phyloP scores from a whole-genome alignment of 805 yeast species.

The Lipomyces sp. region DNA sequence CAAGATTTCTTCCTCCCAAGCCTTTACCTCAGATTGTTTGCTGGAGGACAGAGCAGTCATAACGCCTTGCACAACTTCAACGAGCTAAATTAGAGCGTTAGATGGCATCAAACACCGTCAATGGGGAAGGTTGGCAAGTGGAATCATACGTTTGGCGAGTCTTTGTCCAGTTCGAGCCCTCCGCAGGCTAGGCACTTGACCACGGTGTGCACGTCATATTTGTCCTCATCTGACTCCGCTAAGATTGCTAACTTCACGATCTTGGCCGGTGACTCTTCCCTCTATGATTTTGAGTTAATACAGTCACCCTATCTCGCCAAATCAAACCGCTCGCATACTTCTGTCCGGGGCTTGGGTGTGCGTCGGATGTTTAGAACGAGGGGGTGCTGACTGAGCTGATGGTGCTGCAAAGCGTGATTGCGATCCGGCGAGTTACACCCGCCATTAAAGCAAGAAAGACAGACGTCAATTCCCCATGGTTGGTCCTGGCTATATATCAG shows the following conservation, averaged over 20 bases:
- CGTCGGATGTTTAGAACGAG: conserved; percentile 56
- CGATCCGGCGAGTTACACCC: conserved; percentile 53
- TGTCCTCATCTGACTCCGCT: conserved; percentile 59
- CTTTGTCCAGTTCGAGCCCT: conserved; percentile 13
- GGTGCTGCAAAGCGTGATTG: conserved; percentile 57
- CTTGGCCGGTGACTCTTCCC: conserved; percentile 43
- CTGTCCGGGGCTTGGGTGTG: conserved; percentile 23
- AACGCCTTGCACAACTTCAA: conserved; percentile 44
- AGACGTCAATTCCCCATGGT: conserved; percentile 64
- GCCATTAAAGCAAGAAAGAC: conserved; percentile 59
- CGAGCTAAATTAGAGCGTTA: conserved; percentile 27
- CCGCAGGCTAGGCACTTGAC: conserved; percentile 44
- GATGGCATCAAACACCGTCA: neutral
- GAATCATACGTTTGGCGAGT: conserved; percentile 5
- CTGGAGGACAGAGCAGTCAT: conserved; percentile 57
- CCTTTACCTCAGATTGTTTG: conserved; percentile 64
- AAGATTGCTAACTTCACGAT: conserved; percentile 65
- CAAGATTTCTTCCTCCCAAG: conserved; percentile 87
- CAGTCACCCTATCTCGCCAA: conserved; percentile 34
- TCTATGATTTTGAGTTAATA: conserved; percentile 21
- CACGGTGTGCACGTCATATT: conserved; percentile 48
- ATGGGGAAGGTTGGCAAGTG: neutral
- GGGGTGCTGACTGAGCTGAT: conserved; percentile 50
- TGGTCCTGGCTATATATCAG: conserved; percentile 35
- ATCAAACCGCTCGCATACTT: conserved; percentile 30